phyloP scores from a whole-genome alignment of 2,329 filamentous ascomycete genomes.

The Xylariaceae sp. region DNA sequence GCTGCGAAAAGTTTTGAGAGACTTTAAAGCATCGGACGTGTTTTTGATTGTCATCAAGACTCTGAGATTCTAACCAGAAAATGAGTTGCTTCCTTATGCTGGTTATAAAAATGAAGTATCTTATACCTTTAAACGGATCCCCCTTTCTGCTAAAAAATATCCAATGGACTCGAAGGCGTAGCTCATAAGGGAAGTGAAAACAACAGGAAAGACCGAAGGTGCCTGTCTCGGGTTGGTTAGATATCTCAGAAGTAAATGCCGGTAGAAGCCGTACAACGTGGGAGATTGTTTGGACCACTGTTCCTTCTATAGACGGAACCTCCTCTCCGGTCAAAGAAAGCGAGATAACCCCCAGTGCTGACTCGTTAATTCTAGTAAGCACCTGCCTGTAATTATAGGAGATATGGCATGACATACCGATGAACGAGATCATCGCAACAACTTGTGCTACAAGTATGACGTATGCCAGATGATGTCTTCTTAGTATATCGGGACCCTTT shows the following conservation, averaged over 20 bases:
- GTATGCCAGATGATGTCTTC: not conserved
- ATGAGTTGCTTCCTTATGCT: not conserved
- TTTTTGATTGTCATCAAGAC: not conserved
- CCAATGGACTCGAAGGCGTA: not conserved
- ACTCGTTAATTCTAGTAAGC: not conserved
- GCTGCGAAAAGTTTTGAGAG: not conserved
- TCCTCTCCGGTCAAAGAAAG: not conserved
- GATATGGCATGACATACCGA: not conserved
- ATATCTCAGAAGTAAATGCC: not conserved
- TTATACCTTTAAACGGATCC: not conserved
- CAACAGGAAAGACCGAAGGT: not conserved
- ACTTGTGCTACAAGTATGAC: not conserved
- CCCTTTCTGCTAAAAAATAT: not conserved
- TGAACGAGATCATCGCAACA: not conserved
- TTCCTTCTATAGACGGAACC: not conserved
- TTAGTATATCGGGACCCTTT: not conserved
- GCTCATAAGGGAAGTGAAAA: not conserved
- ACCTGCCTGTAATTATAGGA: not conserved
- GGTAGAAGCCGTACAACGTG: not conserved
- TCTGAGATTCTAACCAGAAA: not conserved
- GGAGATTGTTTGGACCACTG: not conserved
- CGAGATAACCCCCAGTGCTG: not conserved
- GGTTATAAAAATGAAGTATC: not conserved
- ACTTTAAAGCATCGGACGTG: not conserved
- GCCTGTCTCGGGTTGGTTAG: not conserved